Evolutionary conservation across 2,329 filamentous ascomycete genomes (phyloP), one percentile per base, ranked within the genome.

Genomic region (Paraconiothyrium brasiliense): DNA sequence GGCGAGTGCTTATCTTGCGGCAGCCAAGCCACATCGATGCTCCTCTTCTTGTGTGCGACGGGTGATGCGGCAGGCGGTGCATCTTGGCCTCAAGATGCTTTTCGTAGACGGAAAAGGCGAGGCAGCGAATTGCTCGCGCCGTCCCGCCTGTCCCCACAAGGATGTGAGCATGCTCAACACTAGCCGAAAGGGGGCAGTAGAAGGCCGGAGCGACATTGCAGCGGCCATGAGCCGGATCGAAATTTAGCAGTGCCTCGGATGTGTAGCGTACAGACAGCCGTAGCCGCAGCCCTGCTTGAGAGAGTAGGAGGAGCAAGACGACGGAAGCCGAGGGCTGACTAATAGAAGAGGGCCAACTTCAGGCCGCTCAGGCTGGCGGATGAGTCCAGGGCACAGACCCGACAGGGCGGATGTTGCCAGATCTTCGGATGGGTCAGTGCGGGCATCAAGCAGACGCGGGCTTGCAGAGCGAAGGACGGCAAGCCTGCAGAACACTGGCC

Each of bases 381-480:
- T 54, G 22, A 14, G 47, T 9, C 34, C 54, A 56, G 54, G 54
- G 54, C 54, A 27, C 41, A n/a, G 35, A 46, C 63, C 64, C 61
- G 61, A 66, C 49, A 34, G 41, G 14, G 35, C 30, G 64, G 61
- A 48, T 54, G 35, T 46, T 34, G 48, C 64, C 64, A 64, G 44
- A 56, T 37, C n/a, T 35, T 39, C 54, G 63, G 61, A 54, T 60
- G 49, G 59, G 62, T 48, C 61, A 56, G 57, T 61, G 61, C 63
- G 51, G 37, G 59, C 56, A 57, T 48, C 57, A 50, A 62, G 27
- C 27, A 30, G 27, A 30, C 27, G 27, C 27, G 6, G 27, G 27
- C 54, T 57, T 59, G 57, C 44, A 58, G 54, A 32, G 14, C 2
- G 27, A 37, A 34, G 50, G 39, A 34, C n/a, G 34, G 39, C 58